Percentiles rank a stretch among this genome's conserved stretches.
Conservation (phyloP, 2,329 filamentous ascomycete genomes). For the Didymella pinodella region DNA sequence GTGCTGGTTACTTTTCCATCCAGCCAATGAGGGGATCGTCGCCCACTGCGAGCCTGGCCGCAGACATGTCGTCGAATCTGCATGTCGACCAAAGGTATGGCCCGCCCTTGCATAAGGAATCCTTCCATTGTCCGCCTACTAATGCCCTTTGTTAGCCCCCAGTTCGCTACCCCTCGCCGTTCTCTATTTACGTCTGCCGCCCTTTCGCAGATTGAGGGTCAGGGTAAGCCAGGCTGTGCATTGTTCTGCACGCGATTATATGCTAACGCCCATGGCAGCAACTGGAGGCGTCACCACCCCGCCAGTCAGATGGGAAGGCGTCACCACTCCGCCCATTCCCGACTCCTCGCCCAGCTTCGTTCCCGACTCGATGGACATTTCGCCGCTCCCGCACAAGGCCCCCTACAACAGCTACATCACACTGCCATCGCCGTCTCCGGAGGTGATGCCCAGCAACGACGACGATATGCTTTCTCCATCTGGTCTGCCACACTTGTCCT, state of each 20-base stretch:
- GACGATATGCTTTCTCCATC: conserved; percentile 55
- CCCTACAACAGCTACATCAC: conserved; percentile 63
- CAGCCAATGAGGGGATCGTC: conserved; percentile 85
- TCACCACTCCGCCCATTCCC: conserved; percentile 83
- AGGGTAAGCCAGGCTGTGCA: conserved; percentile 61
- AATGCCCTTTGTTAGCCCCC: conserved; percentile 68
- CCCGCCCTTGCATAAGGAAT: conserved; percentile 38
- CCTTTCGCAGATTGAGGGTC: conserved; percentile 65
- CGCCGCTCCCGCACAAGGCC: conserved; percentile 84
- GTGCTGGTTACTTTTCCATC: conserved; percentile 73
- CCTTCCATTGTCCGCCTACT: conserved; percentile 37
- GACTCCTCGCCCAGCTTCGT: conserved; percentile 80
- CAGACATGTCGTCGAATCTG: conserved; percentile 96
- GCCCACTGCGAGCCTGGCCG: conserved; percentile 87
- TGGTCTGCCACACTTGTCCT: conserved; percentile 38
- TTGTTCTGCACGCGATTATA: conserved; percentile 2
- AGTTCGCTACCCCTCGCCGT: conserved; percentile 81
- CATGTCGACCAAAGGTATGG: conserved; percentile 89
- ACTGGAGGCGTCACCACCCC: conserved; percentile 56
- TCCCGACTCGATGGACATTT: conserved; percentile 89
- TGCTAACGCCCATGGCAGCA: conserved; percentile 39
- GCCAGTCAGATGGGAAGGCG: conserved; percentile 64
- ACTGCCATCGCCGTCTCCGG: conserved; percentile 75
- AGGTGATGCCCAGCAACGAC: conserved; percentile 55
- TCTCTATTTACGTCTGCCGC: conserved; percentile 81